These are phyloP conservation scores for Fibroporia radiculosa DNA, from an alignment of 768 basidiomycete genomes.

Conservation along the genomic window DNA sequence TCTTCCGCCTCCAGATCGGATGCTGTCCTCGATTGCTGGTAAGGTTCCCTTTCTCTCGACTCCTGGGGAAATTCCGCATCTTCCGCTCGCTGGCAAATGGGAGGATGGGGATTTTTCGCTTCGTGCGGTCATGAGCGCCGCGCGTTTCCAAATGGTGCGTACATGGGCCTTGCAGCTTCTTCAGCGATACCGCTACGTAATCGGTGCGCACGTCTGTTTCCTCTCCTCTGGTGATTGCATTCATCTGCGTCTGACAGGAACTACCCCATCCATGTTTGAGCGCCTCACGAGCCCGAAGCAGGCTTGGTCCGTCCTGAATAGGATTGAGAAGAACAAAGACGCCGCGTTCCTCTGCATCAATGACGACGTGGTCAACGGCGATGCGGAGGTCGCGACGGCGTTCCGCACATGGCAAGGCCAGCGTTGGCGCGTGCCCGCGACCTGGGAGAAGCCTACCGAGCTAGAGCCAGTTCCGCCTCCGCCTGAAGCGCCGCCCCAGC, in stretches of 20 bases:
- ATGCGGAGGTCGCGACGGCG: conserved; percentile 8
- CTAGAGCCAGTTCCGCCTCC: no score
- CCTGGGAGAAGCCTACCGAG: conserved; percentile 18
- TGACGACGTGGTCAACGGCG: conserved; percentile 21
- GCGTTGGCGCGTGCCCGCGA: conserved; percentile 15
- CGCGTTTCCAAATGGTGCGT: conserved; percentile 18
- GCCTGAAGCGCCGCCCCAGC: no score
- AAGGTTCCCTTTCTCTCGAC: background rate
- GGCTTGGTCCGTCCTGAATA: conserved; percentile 11
- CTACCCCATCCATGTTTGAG: conserved; percentile 18
- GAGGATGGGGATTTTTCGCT: conserved; percentile 18
- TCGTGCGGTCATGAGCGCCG: conserved; percentile 16
- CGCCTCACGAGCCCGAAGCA: conserved; percentile 16
- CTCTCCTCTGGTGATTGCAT: no score
- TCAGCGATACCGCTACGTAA: conserved; percentile 27
- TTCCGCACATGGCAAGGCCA: conserved; percentile 15
- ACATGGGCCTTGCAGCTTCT: conserved; percentile 24
- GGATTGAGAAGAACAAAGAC: conserved; percentile 15
- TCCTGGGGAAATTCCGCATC: conserved; percentile 9
- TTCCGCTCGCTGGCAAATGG: conserved; percentile 17
- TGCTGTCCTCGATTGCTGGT: conserved; percentile 5
- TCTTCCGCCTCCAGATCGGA: conserved; percentile 21
- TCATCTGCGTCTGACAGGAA: conserved; percentile 4
- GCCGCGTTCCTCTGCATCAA: conserved; percentile 26
- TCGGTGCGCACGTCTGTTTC: conserved; percentile 14